Evolutionary conservation across 106 monocot species (phyloP).

Genomic region (Dioscorea dumetorum): DNA sequence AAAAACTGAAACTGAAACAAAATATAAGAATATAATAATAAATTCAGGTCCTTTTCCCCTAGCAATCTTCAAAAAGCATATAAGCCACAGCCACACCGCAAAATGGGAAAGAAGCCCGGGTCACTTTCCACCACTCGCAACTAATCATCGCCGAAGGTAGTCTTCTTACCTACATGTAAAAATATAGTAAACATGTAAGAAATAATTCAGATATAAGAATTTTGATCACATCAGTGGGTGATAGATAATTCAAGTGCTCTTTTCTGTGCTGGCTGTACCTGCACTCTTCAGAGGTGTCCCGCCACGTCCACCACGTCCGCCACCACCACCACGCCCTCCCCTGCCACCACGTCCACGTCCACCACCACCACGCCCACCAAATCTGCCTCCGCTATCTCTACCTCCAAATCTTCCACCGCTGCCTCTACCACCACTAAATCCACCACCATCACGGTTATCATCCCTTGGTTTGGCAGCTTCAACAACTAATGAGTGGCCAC

Average conservation of each 20-base stretch:
- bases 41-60: too few species aligned
- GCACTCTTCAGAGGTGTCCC: constrained; percentile 19
- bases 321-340: constrained; percentile 10
- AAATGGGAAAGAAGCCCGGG: too few species aligned
- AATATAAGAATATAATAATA: too few species aligned
- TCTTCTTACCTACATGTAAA: constrained; percentile 19
- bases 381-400: constrained; percentile 13
- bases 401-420: constrained; percentile 20
- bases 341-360: too few species aligned
- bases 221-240: too few species aligned
- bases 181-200: background rate
- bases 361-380: too few species aligned
- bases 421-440: constrained; percentile 12
- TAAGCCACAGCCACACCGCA: too few species aligned
- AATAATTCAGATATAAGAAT: background rate
- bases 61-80: too few species aligned
- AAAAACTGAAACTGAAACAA: too few species aligned
- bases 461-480: constrained; percentile 46
- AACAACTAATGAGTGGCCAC: constrained; percentile 29
- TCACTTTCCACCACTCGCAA: background rate
- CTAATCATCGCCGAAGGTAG: constrained; percentile 23
- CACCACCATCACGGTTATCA: constrained; percentile 21
- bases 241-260: too few species aligned
- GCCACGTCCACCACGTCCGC: constrained; percentile 14
- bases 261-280: too few species aligned